A percentile compares a stretch with the other conserved stretches of the same genome.
phyloP scores from a whole-genome alignment of 768 basidiomycete genomes.

The Galerina sulciceps region DNA sequence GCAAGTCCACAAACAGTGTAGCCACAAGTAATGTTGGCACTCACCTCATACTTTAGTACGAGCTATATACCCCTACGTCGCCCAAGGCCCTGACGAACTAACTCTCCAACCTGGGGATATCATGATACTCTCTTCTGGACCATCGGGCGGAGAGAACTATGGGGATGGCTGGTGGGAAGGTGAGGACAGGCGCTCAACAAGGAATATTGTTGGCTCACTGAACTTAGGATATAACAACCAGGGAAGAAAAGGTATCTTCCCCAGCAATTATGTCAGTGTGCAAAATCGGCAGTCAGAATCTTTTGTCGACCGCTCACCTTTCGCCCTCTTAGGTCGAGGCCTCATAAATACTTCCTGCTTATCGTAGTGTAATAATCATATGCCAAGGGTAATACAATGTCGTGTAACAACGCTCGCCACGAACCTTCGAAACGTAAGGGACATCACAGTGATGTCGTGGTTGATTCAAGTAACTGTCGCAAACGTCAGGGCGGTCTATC shows the following conservation, averaged over 20 bases:
- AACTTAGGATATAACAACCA: constrained; percentile 58
- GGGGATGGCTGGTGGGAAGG: constrained; percentile 91
- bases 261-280: constrained; percentile 86
- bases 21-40: constrained; percentile 3
- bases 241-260: constrained; percentile 81
- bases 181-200: constrained; percentile 23
- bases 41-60: constrained; percentile 56
- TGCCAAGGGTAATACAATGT: constrained; percentile 6
- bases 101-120: constrained; percentile 61
- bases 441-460: background rate
- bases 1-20: constrained; percentile 39
- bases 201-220: constrained; percentile 14
- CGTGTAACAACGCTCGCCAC: background rate
- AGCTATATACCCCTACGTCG: constrained; percentile 78
- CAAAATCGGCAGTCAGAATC: constrained; percentile 9
- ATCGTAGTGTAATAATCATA: constrained; percentile 6
- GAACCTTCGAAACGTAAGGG: background rate
- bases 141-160: constrained; percentile 65
- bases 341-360: constrained; percentile 25
- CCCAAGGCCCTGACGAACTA: constrained; percentile 76
- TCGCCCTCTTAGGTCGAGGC: constrained; percentile 50
- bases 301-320: constrained; percentile 9
- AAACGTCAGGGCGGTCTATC: background rate
- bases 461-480: background rate
- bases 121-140: constrained; percentile 67